Evolutionary conservation across 148 eudicot species (phyloP), one percentile per base, ranked within the genome.

Genomic region (Cornus controversa): DNA sequence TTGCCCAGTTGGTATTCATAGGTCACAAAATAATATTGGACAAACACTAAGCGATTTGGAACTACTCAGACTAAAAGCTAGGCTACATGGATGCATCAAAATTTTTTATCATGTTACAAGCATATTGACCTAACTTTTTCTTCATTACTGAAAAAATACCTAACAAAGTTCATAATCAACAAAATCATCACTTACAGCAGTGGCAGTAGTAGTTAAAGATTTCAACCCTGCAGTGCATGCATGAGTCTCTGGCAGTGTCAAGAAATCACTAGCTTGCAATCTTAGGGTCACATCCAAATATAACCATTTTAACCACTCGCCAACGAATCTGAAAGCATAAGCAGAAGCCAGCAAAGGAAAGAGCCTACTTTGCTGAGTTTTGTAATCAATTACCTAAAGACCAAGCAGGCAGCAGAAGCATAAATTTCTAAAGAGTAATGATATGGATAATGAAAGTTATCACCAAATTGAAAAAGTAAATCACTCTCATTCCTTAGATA

Each of bases 161-260:
- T n/a, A 6, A 60, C 20, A 18, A 60, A 18, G 24, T 18, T 20
- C n/a, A 15, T 40, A 40, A 40, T 40, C 45, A 40, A 40, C 14
- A 0, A 50, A 50, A 20, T 60, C 26, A 65, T 70, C 42, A 90
- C 96, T 76, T 87, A 96, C 99, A 77, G 99, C 93, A 70, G 99
- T 96, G 75, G 81, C 86, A 79, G 98, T 75, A 63, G 99, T 93
- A 58, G 99, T 93, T 88, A 96, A 85, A 70, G 98, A 96, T 89
- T 96, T 96, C 85, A 96, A 83, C 74, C 99, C 99, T 23, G 99
- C 98, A 75, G 99, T 96, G 85, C 98, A 93, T 40, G 99, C 99
- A 84, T 96, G 99, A 75, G 91, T 97, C 83, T 96, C 99, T 65
- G 99, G 98, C 89, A 96, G 82, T 64, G 99, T 93, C 25, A 98